Evolutionary conservation across 1,284 basidiomycete genomes (phyloP).

Genomic region (Ganoderma multipileum): DNA sequence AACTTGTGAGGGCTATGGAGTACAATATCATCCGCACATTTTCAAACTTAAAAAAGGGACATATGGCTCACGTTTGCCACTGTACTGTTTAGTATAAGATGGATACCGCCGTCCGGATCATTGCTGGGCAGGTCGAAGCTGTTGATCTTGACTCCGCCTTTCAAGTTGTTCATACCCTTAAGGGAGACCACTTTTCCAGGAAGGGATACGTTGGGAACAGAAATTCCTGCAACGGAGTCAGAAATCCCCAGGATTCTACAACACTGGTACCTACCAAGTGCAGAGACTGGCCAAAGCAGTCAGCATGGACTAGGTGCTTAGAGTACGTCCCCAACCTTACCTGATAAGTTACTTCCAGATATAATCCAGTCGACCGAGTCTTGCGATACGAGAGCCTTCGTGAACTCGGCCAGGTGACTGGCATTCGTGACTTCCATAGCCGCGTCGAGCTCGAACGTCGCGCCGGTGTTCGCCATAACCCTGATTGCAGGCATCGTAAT

Average conservation of each 20-base stretch:
- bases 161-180: constrained; percentile 76
- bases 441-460: constrained; percentile 60
- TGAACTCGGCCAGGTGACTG: constrained; percentile 69
- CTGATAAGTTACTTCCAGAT: constrained; percentile 67
- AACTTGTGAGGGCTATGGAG: constrained; percentile 72
- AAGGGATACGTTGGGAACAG: constrained; percentile 61
- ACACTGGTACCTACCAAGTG: constrained; percentile 52
- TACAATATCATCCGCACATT: neutral
- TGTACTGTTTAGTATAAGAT: constrained; percentile 68
- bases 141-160: constrained; percentile 68
- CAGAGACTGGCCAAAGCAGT: constrained; percentile 42
- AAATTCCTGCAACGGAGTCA: constrained; percentile 55
- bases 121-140: constrained; percentile 78
- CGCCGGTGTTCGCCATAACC: constrained; percentile 68
- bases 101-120: constrained; percentile 78
- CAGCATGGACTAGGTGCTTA: neutral
- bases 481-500: constrained; percentile 71
- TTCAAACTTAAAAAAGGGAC: neutral
- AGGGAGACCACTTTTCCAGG: constrained; percentile 66
- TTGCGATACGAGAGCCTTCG: constrained; percentile 67
- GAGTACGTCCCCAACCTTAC: constrained; percentile 1
- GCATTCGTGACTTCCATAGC: constrained; percentile 69
- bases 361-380: constrained; percentile 81
- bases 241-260: constrained; percentile 24
- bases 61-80: constrained; percentile 60